phyloP scores from a whole-genome alignment of 2,329 filamentous ascomycete species.

The Penicillium verrucosum region DNA sequence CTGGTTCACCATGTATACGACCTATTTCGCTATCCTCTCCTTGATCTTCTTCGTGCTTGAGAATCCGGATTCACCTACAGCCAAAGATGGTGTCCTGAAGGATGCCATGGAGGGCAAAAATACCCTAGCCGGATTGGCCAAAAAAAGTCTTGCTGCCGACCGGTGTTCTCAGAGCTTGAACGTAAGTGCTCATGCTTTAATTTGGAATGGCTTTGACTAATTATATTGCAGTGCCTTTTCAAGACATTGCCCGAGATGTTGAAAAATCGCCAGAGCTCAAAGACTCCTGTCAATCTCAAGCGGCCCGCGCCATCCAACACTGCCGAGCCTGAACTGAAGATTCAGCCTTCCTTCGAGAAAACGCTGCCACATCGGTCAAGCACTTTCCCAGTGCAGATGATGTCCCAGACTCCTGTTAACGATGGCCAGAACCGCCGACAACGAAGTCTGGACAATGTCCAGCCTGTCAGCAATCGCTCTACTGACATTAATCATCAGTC shows the following conservation, averaged over 20 bases:
- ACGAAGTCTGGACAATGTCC: constrained; percentile 33
- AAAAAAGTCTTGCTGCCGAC: constrained; percentile 84
- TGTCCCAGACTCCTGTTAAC: constrained; percentile 24
- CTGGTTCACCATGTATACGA: constrained; percentile 68
- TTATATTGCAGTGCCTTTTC: constrained; percentile 64
- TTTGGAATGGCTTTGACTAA: neutral
- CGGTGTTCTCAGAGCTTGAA: constrained; percentile 74
- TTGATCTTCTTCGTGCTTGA: constrained; percentile 63
- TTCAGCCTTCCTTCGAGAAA: constrained; percentile 18
- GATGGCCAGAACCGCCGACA: constrained; percentile 25
- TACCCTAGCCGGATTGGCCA: constrained; percentile 73
- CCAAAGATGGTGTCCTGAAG: constrained; percentile 69
- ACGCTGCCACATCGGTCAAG: constrained; percentile 35
- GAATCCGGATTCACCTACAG: constrained; percentile 59
- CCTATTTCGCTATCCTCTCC: constrained; percentile 64
- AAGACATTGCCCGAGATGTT: constrained; percentile 75
- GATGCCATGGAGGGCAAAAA: constrained; percentile 84
- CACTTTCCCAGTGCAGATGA: constrained; percentile 40
- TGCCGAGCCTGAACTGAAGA: constrained; percentile 12
- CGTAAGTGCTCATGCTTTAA: constrained; percentile 50
- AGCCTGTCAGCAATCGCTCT: constrained; percentile 16
- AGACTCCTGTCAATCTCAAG: constrained; percentile 49
- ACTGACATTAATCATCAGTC: constrained; percentile 21
- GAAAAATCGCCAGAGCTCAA: constrained; percentile 52
- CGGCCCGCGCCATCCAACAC: constrained; percentile 39